phyloP scores from a whole-genome alignment of 73 alveolate species.

The Paramecium bursaria region DNA sequence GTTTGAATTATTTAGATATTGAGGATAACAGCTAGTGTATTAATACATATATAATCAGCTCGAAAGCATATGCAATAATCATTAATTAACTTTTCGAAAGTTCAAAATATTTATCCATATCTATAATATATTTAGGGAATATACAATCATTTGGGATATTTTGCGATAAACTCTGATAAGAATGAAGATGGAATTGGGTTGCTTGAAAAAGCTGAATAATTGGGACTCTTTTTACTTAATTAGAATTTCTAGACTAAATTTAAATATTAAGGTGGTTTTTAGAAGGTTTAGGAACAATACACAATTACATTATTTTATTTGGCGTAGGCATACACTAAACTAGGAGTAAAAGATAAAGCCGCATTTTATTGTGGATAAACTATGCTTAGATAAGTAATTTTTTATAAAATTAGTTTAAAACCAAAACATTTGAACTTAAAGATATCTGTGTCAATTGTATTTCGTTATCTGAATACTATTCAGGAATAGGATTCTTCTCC shows the following conservation, averaged over 20 bases:
- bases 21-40: conserved; percentile 83
- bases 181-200: conserved; percentile 91
- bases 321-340: conserved; percentile 97
- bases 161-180: conserved; percentile 91
- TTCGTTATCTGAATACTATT: conserved; percentile 93
- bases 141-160: conserved; percentile 92
- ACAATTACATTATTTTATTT: conserved; percentile 94
- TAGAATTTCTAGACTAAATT: conserved; percentile 58
- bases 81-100: conserved; percentile 59
- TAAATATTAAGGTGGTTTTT: conserved; percentile 93
- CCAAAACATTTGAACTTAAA: conserved; percentile 90
- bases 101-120: conserved; percentile 76
- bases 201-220: conserved; percentile 89
- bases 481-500: conserved; percentile 87
- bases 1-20: conserved; percentile 83
- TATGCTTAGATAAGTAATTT: conserved; percentile 94
- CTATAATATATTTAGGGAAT: conserved; percentile 86
- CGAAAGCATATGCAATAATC: conserved; percentile 63
- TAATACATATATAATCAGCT: conserved; percentile 8
- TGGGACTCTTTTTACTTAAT: conserved; percentile 69
- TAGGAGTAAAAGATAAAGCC: conserved; percentile 92
- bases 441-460: conserved; percentile 95
- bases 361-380: conserved; percentile 93
- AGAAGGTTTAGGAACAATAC: conserved; percentile 89
- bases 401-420: no score